Conservation (phyloP, 805 yeast species). For the Lipomyces japonicus region DNA sequence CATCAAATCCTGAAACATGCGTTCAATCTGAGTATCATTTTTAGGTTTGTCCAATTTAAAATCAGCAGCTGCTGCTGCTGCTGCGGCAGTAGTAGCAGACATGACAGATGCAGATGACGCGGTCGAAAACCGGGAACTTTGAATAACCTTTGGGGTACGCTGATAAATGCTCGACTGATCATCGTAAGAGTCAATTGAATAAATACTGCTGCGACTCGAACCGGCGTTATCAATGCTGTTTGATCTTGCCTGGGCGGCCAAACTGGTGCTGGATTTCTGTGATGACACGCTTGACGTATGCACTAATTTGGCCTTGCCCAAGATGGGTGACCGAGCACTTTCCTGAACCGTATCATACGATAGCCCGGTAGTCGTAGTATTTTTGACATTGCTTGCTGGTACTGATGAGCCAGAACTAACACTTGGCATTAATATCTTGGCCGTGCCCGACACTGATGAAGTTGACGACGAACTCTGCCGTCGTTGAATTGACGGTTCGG, state of each 20-base stretch:
- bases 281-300: slow-evolving; percentile 4
- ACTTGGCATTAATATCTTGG: not conserved
- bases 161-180: slow-evolving; percentile 8
- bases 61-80: no score
- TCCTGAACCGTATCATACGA: not conserved
- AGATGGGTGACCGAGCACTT: not conserved
- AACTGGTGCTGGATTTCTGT: slow-evolving; percentile 4
- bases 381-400: not conserved
- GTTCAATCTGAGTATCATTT: slow-evolving; percentile 62
- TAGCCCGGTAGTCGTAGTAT: not conserved
- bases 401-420: not conserved
- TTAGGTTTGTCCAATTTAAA: slow-evolving; percentile 62
- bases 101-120: slow-evolving; percentile 1
- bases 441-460: slow-evolving; percentile 1
- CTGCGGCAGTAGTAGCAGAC: slow-evolving; percentile 5
- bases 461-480: not conserved
- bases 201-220: slow-evolving; percentile 7
- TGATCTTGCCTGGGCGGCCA: slow-evolving; percentile 5
- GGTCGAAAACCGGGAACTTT: slow-evolving; percentile 9
- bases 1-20: slow-evolving; percentile 75
- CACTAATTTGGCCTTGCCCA: not conserved
- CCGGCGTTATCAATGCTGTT: slow-evolving; percentile 2
- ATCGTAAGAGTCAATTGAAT: slow-evolving; percentile 10
- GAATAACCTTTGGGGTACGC: slow-evolving; percentile 1
- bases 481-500: not conserved